phyloP scores from a whole-genome alignment of 176 grass and related monocot species.

The Phoenix dactylifera region DNA sequence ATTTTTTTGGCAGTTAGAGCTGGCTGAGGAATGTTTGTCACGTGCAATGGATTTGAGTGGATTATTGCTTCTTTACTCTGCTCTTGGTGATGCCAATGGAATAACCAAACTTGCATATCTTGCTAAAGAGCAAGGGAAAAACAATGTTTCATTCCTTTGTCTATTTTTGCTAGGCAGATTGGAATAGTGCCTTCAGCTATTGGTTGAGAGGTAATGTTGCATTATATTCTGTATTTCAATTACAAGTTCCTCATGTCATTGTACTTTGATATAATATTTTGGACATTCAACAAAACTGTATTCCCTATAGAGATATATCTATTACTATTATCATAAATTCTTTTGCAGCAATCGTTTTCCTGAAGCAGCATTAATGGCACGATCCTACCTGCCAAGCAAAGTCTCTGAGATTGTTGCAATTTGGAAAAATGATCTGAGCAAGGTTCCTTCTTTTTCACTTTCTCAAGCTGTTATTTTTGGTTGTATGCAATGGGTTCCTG shows the following conservation, averaged over 20 bases:
- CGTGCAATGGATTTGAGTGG: constrained; percentile 91
- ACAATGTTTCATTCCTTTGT: constrained; percentile 7
- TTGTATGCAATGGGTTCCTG: neutral
- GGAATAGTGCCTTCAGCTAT: constrained; percentile 71
- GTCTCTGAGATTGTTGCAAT: constrained; percentile 74
- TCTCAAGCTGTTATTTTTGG: neutral
- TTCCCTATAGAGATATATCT: neutral
- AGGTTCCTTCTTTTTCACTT: constrained; percentile 40
- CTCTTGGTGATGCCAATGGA: constrained; percentile 87
- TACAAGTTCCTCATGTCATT: constrained; percentile 5
- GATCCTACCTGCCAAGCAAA: constrained; percentile 95
- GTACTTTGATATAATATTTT: neutral
- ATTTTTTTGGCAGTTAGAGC: constrained; percentile 51
- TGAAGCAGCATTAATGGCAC: constrained; percentile 92
- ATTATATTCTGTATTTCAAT: neutral
- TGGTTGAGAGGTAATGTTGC: constrained; percentile 62
- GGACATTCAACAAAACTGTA: too few species aligned
- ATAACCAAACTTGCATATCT: constrained; percentile 30
- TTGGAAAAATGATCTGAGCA: constrained; percentile 90
- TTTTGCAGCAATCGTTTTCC: constrained; percentile 78
- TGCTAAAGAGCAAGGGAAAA: constrained; percentile 9
- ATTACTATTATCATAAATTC: neutral
- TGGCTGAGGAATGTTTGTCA: constrained; percentile 80
- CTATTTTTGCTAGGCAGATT: constrained; percentile 8
- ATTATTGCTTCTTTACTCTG: constrained; percentile 80